Conservation (phyloP, 2,329 filamentous ascomycete genomes). For the Ambrosiella cleistominuta region DNA sequence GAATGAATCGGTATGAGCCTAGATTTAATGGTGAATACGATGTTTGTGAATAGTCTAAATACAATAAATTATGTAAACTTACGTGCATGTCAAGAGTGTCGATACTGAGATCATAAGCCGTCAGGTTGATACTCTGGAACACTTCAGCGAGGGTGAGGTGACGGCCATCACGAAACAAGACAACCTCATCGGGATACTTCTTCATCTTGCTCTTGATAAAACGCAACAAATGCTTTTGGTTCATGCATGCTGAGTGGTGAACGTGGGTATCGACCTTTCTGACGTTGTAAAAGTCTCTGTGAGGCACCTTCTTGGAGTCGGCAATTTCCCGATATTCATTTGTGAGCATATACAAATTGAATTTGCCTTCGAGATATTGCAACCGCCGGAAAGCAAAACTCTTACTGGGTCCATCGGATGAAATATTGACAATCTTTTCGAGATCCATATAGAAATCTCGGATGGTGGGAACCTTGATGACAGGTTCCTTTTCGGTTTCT, state of each 20-base stretch:
- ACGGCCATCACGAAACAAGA: conserved; percentile 81
- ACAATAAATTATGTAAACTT: conserved; percentile 22
- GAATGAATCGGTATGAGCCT: conserved; percentile 94
- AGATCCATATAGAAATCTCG: conserved; percentile 93
- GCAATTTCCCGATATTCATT: conserved; percentile 98
- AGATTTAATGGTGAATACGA: background rate
- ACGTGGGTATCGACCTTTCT: conserved; percentile 98
- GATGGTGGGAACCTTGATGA: conserved; percentile 74
- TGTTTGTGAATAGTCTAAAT: background rate
- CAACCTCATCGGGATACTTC: conserved; percentile 86
- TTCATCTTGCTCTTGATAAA: conserved; percentile 99
- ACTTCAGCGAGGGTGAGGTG: conserved; percentile 82
- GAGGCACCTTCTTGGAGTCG: conserved; percentile 92
- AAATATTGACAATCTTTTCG: conserved; percentile 71
- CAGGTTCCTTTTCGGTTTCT: conserved; percentile 41
- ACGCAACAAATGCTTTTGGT: conserved; percentile 91
- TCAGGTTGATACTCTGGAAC: conserved; percentile 92
- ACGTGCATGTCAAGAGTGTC: conserved; percentile 98
- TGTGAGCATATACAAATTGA: conserved; percentile 79
- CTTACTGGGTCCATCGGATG: conserved; percentile 87
- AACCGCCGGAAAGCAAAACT: conserved; percentile 90
- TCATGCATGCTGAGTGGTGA: conserved; percentile 98
- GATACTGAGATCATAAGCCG: conserved; percentile 92
- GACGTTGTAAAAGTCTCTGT: conserved; percentile 98
- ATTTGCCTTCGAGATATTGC: conserved; percentile 92